Conservation (phyloP, 306 rosid species). For the Lathyrus tuberosus region DNA sequence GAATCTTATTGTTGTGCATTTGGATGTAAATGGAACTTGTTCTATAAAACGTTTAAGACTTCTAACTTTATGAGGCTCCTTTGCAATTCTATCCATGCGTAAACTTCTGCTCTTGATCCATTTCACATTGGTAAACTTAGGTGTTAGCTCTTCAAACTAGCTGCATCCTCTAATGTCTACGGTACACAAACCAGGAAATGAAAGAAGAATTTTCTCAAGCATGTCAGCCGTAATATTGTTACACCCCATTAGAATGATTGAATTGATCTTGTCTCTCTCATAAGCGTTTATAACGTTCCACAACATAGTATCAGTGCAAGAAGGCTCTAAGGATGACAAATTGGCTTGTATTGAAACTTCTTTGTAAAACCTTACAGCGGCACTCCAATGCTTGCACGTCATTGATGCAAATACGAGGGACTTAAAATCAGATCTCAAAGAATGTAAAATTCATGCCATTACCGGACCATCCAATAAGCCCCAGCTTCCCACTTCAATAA, state of each 20-base stretch:
- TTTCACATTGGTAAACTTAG: conserved; percentile 63
- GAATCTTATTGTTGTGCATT: no score
- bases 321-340: conserved; percentile 74
- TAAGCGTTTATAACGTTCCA: conserved; percentile 69
- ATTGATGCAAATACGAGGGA: conserved; percentile 74
- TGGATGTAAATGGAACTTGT: conserved; percentile 58
- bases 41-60: conserved; percentile 78
- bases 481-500: no score
- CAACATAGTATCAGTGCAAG: conserved; percentile 71
- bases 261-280: conserved; percentile 70
- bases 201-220: conserved; percentile 80
- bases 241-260: conserved; percentile 77
- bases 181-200: conserved; percentile 69
- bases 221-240: conserved; percentile 63
- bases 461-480: conserved; percentile 73
- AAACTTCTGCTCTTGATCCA: conserved; percentile 81
- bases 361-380: conserved; percentile 72
- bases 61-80: conserved; percentile 69
- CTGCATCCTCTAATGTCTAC: conserved; percentile 88
- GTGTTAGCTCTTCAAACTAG: conserved; percentile 73
- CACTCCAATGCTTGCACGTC: conserved; percentile 93
- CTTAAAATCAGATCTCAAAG: conserved; percentile 73
- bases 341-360: conserved; percentile 75
- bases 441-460: conserved; percentile 79
- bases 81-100: conserved; percentile 47